Conservation (phyloP, 257 asterid species). For the Jasminum sambac region DNA sequence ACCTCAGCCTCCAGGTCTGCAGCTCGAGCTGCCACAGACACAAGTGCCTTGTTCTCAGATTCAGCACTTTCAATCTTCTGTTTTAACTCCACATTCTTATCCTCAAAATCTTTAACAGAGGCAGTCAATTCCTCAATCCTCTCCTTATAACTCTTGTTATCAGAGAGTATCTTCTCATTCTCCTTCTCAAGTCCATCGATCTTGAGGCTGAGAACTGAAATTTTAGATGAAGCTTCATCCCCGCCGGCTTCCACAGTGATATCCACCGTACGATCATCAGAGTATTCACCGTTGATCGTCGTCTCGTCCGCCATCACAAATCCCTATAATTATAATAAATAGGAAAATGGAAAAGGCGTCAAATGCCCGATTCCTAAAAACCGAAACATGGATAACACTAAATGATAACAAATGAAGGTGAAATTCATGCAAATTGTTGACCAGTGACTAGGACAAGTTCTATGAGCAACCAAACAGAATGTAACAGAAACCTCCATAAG, state of each 20-base stretch:
- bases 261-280: conserved; percentile 47
- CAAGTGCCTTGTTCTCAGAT: conserved; percentile 42
- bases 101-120: conserved; percentile 32
- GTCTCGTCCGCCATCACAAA: conserved; percentile 56
- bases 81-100: conserved; percentile 40
- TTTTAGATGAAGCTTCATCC: conserved; percentile 45
- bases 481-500: neutral
- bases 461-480: neutral
- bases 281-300: conserved; percentile 41
- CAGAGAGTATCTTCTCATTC: conserved; percentile 38
- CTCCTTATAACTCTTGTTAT: conserved; percentile 42
- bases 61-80: conserved; percentile 31
- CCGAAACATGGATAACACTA: neutral
- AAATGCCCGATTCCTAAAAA: neutral
- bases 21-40: conserved; percentile 59
- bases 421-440: neutral
- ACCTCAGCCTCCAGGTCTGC: conserved; percentile 62
- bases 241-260: conserved; percentile 49
- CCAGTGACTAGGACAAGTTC: neutral
- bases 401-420: neutral
- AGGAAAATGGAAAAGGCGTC: neutral
- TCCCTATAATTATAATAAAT: conserved; percentile 32
- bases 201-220: conserved; percentile 33
- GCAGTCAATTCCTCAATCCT: conserved; percentile 46
- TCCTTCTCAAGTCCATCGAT: conserved; percentile 50